Percentiles rank a stretch among this genome's conserved stretches.
These are phyloP conservation scores for Naganishia liquefaciens DNA, from an alignment of 1,284 basidiomycete species.

Conservation along the genomic window DNA sequence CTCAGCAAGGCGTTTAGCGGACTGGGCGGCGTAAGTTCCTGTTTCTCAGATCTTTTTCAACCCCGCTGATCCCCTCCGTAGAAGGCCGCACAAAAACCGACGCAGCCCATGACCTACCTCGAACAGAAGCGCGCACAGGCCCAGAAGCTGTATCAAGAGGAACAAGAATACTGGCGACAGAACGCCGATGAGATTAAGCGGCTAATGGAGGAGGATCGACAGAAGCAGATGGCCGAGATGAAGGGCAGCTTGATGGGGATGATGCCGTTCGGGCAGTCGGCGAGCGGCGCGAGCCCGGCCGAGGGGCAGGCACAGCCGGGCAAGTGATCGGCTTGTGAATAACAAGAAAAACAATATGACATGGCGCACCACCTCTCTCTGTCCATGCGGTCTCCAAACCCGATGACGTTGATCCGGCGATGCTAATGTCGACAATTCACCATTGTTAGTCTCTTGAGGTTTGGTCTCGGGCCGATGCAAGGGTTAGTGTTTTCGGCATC, in stretches of 20 bases:
- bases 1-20: slow-evolving; percentile 67
- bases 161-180: slow-evolving; percentile 80
- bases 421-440: too few species aligned
- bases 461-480: too few species aligned
- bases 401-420: too few species aligned
- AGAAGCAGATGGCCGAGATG: slow-evolving; percentile 66
- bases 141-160: slow-evolving; percentile 78
- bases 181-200: slow-evolving; percentile 80
- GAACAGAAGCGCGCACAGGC: slow-evolving; percentile 87
- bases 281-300: slow-evolving; percentile 30
- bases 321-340: neutral
- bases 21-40: slow-evolving; percentile 43
- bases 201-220: slow-evolving; percentile 67
- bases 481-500: too few species aligned
- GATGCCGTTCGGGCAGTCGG: slow-evolving; percentile 40
- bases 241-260: slow-evolving; percentile 58
- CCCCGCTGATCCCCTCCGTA: slow-evolving; percentile 23
- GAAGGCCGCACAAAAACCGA: slow-evolving; percentile 43
- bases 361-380: too few species aligned
- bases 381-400: too few species aligned
- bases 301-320: slow-evolving; percentile 33
- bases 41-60: neutral
- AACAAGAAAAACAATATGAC: slow-evolving; percentile 1
- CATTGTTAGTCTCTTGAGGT: too few species aligned
- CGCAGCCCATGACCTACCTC: slow-evolving; percentile 75